phyloP scores from a whole-genome alignment of 345 rosid species.

The Capsella bursapastoris region DNA sequence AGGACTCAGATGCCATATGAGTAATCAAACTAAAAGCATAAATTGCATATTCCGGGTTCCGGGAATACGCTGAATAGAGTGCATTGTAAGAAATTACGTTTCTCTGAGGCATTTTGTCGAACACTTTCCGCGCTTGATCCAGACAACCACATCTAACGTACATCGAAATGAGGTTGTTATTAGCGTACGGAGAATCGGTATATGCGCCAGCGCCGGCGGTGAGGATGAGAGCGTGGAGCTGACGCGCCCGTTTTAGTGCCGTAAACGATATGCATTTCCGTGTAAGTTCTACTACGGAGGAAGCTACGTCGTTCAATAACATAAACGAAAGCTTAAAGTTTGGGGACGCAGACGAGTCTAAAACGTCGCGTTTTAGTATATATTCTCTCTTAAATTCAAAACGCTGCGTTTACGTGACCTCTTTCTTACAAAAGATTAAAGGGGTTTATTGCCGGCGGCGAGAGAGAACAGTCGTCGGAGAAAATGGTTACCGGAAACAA shows the following conservation, averaged over 20 bases:
- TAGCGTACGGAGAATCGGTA: slow-evolving; percentile 52
- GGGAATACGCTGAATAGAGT: slow-evolving; percentile 70
- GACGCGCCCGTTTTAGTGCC: slow-evolving; percentile 55
- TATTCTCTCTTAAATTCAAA: not conserved
- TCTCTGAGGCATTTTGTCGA: slow-evolving; percentile 76
- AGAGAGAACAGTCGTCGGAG: slow-evolving; percentile 21
- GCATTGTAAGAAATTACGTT: slow-evolving; percentile 70
- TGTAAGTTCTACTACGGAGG: slow-evolving; percentile 46
- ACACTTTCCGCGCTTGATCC: slow-evolving; percentile 49
- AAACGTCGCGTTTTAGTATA: slow-evolving; percentile 33
- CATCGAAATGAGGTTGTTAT: slow-evolving; percentile 72
- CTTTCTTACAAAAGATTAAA: not conserved
- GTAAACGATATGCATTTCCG: slow-evolving; percentile 59
- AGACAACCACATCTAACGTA: slow-evolving; percentile 61
- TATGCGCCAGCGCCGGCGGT: slow-evolving; percentile 41
- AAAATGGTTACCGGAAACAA: slow-evolving; percentile 47
- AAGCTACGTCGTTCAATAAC: slow-evolving; percentile 48
- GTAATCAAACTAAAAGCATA: slow-evolving; percentile 46
- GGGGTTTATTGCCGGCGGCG: slow-evolving; percentile 23
- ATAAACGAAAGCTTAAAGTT: slow-evolving; percentile 21
- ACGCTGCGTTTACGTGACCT: not conserved
- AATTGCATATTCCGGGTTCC: slow-evolving; percentile 43
- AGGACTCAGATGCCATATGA: slow-evolving; percentile 51
- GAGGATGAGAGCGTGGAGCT: slow-evolving; percentile 66
- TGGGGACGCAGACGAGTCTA: too few relatives aligned